Evolutionary conservation across 208 protist genomes (phyloP).

Genomic region (Acanthamoeba lugdunensis): DNA sequence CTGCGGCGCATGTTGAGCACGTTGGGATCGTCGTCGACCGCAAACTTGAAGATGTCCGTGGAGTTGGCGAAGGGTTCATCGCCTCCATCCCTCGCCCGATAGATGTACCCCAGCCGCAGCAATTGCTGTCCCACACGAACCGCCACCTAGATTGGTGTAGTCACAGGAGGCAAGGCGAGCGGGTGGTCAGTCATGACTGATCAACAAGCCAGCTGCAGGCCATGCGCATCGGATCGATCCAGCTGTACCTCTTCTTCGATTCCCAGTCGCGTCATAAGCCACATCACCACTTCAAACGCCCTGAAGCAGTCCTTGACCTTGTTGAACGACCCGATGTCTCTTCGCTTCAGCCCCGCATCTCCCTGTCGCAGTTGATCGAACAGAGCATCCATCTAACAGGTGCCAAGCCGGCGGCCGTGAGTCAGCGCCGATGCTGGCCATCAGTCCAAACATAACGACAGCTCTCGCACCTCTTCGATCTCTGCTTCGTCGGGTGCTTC

Average conservation of each 20-base stretch:
- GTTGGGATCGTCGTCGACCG: slow-evolving; percentile 23
- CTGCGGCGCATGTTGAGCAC: slow-evolving; percentile 44
- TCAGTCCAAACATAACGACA: too few relatives aligned
- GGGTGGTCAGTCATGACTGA: background rate
- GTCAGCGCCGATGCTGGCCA: background rate
- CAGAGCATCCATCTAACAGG: slow-evolving; percentile 38
- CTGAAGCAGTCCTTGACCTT: slow-evolving; percentile 67
- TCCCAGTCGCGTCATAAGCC: slow-evolving; percentile 58
- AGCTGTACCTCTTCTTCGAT: slow-evolving; percentile 45
- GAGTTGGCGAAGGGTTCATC: slow-evolving; percentile 65
- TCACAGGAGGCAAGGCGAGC: background rate
- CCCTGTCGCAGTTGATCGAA: slow-evolving; percentile 38
- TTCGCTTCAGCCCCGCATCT: background rate
- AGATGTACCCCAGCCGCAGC: slow-evolving; percentile 11
- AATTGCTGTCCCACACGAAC: slow-evolving; percentile 25
- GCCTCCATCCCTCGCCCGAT: background rate
- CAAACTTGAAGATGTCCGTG: slow-evolving; percentile 57
- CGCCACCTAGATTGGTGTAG: background rate
- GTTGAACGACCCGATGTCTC: slow-evolving; percentile 66
- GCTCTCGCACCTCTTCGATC: slow-evolving; percentile 9
- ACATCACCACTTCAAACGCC: slow-evolving; percentile 68
- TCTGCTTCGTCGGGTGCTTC: slow-evolving; percentile 36
- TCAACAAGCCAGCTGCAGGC: background rate
- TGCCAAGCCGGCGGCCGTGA: background rate
- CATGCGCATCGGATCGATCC: too few relatives aligned